A percentile compares a stretch with the other conserved stretches of the same genome.
phyloP scores from a whole-genome alignment of 2,329 filamentous ascomycete genomes.

The Venturia asperata region DNA sequence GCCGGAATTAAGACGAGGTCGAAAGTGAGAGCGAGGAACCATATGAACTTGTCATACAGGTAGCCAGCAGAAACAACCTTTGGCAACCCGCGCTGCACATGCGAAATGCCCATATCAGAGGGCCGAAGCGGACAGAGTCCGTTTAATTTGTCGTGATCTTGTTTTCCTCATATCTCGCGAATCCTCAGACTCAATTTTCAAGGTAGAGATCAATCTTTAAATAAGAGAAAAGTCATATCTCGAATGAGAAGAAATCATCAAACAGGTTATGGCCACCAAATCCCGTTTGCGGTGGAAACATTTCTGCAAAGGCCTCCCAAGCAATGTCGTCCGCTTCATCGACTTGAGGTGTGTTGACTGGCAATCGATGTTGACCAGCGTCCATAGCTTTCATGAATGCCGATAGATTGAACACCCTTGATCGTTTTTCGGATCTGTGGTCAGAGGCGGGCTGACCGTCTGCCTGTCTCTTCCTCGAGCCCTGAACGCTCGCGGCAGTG shows the following conservation, averaged over 20 bases:
- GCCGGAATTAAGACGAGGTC: neutral
- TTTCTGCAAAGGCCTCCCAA: constrained; percentile 12
- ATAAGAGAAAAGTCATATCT: neutral
- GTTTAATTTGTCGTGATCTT: neutral
- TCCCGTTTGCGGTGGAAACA: constrained; percentile 14
- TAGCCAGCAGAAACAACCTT: neutral
- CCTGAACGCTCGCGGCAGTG: neutral
- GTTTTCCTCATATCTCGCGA: neutral
- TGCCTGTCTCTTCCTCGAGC: neutral
- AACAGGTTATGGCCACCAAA: constrained; percentile 15
- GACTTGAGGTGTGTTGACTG: constrained; percentile 3
- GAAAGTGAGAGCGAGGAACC: constrained; percentile 3
- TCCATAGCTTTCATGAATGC: constrained; percentile 11
- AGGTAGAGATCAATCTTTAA: neutral
- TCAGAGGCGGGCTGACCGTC: neutral
- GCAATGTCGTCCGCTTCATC: constrained; percentile 10
- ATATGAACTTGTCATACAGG: constrained; percentile 10
- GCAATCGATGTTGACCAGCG: neutral
- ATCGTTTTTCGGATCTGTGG: neutral
- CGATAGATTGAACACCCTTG: constrained; percentile 2
- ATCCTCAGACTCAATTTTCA: neutral
- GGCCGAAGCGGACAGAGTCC: neutral
- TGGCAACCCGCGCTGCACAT: neutral
- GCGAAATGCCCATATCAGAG: no score
- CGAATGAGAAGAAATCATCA: constrained; percentile 13